phyloP scores from a whole-genome alignment of 1,284 basidiomycete genomes.

The Cutaneotrichosporon cyanovorans region DNA sequence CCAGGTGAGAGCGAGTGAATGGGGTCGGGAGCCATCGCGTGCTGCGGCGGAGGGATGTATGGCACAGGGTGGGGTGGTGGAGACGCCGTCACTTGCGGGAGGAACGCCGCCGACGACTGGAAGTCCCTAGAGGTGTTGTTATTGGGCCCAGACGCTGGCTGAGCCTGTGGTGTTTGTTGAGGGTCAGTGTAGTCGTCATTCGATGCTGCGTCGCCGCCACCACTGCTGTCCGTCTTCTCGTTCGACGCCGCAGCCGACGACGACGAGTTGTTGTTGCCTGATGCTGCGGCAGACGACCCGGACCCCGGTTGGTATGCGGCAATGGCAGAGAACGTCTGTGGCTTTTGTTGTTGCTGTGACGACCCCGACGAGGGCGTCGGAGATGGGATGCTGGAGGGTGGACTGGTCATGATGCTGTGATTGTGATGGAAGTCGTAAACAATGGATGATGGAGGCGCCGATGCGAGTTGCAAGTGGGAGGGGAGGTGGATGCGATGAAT shows the following conservation, averaged over 20 bases:
- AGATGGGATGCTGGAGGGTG: conserved; percentile 31
- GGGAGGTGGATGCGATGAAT: not conserved
- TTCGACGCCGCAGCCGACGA: conserved; percentile 7
- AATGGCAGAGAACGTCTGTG: conserved; percentile 24
- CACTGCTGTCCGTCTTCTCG: conserved; percentile 5
- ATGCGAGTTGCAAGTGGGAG: not conserved
- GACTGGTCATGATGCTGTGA: conserved; percentile 28
- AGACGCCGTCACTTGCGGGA: conserved; percentile 38
- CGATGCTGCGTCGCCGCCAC: not conserved
- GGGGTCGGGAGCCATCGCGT: conserved; percentile 42
- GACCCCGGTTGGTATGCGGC: conserved; percentile 14
- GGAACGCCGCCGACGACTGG: conserved; percentile 11
- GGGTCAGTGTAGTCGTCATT: conserved; percentile 6
- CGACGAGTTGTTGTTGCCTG: too few relatives aligned
- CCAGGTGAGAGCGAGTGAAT: conserved; percentile 27
- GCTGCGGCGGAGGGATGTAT: conserved; percentile 41
- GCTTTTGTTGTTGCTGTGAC: conserved; percentile 20
- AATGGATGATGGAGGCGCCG: too few relatives aligned
- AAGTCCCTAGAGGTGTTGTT: conserved; percentile 2
- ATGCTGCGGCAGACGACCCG: conserved; percentile 4
- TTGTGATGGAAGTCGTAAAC: too few relatives aligned
- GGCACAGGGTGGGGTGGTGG: conserved; percentile 37
- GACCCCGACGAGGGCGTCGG: conserved; percentile 31
- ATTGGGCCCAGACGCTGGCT: not conserved
- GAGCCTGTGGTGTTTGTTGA: conserved; percentile 12